phyloP scores from a whole-genome alignment of 305 asterid species.

The Fraxinus latifolia region DNA sequence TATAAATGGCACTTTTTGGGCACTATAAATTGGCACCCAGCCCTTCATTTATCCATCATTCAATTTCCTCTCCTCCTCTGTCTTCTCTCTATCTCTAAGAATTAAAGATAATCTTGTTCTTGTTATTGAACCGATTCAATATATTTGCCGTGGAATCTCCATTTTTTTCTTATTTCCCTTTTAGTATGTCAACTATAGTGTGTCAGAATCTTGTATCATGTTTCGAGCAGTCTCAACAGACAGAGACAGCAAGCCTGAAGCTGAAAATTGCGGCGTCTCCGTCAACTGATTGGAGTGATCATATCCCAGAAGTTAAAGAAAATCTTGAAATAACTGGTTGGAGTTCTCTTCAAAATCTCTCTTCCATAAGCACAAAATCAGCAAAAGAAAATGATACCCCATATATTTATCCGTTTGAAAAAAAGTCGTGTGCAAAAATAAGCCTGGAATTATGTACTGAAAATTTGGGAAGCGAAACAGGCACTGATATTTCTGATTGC shows the following conservation, averaged over 20 bases:
- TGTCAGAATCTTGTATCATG: conserved; percentile 43
- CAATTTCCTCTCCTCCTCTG: conserved; percentile 31
- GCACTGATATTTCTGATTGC: conserved; percentile 34
- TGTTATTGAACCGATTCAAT: background rate
- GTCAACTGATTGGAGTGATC: background rate
- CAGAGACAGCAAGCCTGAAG: conserved; percentile 42
- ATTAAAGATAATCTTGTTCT: background rate
- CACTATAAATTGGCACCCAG: conserved; percentile 59
- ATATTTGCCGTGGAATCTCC: background rate
- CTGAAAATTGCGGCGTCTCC: conserved; percentile 43
- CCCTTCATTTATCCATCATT: conserved; percentile 47
- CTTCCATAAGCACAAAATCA: conserved; percentile 17
- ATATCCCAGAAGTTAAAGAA: background rate
- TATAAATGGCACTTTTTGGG: conserved; percentile 27
- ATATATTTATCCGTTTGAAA: conserved; percentile 22
- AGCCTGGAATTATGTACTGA: conserved; percentile 73
- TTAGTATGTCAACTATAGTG: conserved; percentile 49
- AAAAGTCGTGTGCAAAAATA: conserved; percentile 25
- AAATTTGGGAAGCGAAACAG: conserved; percentile 63
- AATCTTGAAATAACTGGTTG: conserved; percentile 30
- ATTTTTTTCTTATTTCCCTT: background rate
- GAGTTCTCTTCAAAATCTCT: conserved; percentile 35
- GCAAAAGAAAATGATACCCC: conserved; percentile 21
- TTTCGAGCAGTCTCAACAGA: conserved; percentile 37
- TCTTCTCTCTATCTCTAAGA: background rate